Evolutionary conservation across 1,139 yeast genomes (phyloP), one percentile per base, ranked within the genome.

Genomic region (Ashbya aceris): DNA sequence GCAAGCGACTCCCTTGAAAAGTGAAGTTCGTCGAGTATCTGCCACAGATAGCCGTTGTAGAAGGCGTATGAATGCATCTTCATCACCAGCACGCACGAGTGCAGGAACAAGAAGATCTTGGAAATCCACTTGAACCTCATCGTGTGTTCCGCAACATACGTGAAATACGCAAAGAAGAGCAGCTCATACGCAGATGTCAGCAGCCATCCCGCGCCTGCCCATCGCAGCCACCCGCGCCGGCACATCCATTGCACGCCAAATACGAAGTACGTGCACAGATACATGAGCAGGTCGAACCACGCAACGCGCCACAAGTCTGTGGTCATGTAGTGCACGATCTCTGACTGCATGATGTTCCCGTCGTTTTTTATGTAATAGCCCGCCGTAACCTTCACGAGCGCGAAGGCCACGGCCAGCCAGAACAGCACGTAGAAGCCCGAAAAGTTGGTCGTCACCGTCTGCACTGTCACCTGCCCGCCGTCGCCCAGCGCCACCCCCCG

Each of bases 51-150:
- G 0, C 96, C 97, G 58, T 87, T 87, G 65, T 79, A 89, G 54
- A 81, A 85, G 1, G 84, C 85, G 58, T 79, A 89, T 1, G 96
- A 85, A 60, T 89, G 96, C 78, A 81, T 82, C 59, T 89, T 89
- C 97, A 89, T 89, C 49, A 89, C 61, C 50, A 87, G 67, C 4
- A 89, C 96, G 42, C 85, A 68, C n/a, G 85, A 76, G 60, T 89
- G 97, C 44, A 89, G 68, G 45, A 84, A 71, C 47, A 89, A 65
- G 54, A 83, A 89, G 33, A 87, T 89, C 55, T 79, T 78, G 4
- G 86, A 95, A 41, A 87, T 81, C 97, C 97, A 89, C 3, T 89
- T 85, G 54, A 71, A 82, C 30, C 69, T 62, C 38, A 55, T 40
- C 44, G 63, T 58, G 36, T 65, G 63, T 36, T 78, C 74, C 3